Conservation (phyloP, 1,284 basidiomycete genomes). For the Kwoniella shivajii region DNA sequence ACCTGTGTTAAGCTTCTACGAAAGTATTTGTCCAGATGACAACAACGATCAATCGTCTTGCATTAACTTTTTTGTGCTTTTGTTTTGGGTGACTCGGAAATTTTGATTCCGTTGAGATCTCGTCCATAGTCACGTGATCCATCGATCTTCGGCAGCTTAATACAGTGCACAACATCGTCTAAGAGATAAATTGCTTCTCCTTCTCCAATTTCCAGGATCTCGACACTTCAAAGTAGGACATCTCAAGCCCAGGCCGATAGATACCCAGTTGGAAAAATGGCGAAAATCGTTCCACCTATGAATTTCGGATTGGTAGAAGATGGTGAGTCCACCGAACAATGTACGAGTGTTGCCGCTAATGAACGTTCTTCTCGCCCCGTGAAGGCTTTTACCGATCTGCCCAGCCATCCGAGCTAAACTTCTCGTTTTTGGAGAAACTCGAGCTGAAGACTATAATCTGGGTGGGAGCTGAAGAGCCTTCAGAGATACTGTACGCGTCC, state of each 20-base stretch:
- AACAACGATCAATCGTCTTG: background rate
- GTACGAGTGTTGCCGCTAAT: background rate
- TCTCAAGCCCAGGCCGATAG: background rate
- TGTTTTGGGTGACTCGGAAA: background rate
- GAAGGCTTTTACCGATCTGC: slow-evolving; percentile 58
- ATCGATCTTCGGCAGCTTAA: too few relatives aligned
- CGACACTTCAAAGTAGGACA: background rate
- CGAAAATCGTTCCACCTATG: slow-evolving; percentile 57
- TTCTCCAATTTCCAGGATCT: too few relatives aligned
- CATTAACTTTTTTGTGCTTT: background rate
- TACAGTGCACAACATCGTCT: too few relatives aligned
- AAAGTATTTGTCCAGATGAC: too few relatives aligned
- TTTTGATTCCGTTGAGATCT: slow-evolving; percentile 20
- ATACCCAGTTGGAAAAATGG: slow-evolving; percentile 28
- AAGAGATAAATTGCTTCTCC: too few relatives aligned
- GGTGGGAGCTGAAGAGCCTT: slow-evolving; percentile 60
- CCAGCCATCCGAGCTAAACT: slow-evolving; percentile 60
- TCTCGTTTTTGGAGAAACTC: slow-evolving; percentile 60
- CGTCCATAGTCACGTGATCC: slow-evolving; percentile 1
- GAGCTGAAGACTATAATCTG: slow-evolving; percentile 58
- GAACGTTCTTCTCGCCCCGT: background rate
- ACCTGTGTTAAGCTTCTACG: background rate
- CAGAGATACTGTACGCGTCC: slow-evolving; percentile 55
- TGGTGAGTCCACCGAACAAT: slow-evolving; percentile 31
- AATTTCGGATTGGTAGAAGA: slow-evolving; percentile 61